phyloP scores from a whole-genome alignment of 495 filamentous ascomycete species.

The Tuber magnatum region DNA sequence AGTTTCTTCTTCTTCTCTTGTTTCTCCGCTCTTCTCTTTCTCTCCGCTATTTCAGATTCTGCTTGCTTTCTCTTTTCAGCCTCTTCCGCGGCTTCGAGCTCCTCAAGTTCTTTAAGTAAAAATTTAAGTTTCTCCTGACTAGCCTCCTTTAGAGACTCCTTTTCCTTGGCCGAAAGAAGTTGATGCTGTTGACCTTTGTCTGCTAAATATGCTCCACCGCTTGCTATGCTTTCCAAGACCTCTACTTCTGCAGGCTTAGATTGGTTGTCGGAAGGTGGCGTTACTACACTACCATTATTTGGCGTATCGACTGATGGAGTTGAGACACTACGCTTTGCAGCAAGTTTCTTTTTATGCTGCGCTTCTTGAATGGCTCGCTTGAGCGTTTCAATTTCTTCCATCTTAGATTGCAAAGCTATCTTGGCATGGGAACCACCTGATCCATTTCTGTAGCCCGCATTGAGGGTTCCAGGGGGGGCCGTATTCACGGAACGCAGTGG shows the following conservation, averaged over 20 bases:
- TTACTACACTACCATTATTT: slow-evolving; percentile 16
- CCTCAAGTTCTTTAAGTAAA: slow-evolving; percentile 40
- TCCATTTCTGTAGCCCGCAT: slow-evolving; percentile 18
- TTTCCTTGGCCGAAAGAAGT: slow-evolving; percentile 14
- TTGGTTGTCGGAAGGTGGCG: background rate
- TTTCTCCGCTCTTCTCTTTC: slow-evolving; percentile 47
- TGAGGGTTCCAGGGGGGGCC: slow-evolving; percentile 18
- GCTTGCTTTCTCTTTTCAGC: slow-evolving; percentile 48
- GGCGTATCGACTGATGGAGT: slow-evolving; percentile 35
- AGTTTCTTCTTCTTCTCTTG: slow-evolving; percentile 52
- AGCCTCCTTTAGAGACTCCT: slow-evolving; percentile 29
- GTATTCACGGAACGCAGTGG: slow-evolving; percentile 25
- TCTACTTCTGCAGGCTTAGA: slow-evolving; percentile 24
- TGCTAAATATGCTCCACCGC: slow-evolving; percentile 20
- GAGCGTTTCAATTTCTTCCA: slow-evolving; percentile 65
- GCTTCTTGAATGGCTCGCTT: slow-evolving; percentile 68
- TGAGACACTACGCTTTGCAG: slow-evolving; percentile 43
- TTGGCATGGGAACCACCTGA: slow-evolving; percentile 43
- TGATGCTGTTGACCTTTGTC: slow-evolving; percentile 11
- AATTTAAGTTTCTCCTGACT: slow-evolving; percentile 29
- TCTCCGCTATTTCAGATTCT: slow-evolving; percentile 42
- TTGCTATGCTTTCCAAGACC: slow-evolving; percentile 27
- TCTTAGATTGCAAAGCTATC: slow-evolving; percentile 54
- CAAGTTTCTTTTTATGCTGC: slow-evolving; percentile 57
- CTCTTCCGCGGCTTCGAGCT: slow-evolving; percentile 54